Conservation (phyloP, 495 filamentous ascomycete genomes). For the Xanthoparmelia taractica region DNA sequence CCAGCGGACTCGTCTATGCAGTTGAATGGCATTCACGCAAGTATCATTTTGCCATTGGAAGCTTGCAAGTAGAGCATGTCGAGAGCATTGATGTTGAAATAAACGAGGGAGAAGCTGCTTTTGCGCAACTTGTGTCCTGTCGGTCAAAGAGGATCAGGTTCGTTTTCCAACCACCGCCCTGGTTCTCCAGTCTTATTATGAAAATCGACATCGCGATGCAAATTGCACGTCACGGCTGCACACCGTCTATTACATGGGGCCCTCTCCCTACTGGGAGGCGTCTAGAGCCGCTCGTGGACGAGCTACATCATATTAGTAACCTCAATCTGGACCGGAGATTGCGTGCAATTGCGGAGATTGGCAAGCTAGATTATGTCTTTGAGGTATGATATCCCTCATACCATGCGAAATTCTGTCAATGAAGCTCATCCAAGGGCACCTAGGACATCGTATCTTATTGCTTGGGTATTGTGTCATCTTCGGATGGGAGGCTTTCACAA, state of each 20-base stretch:
- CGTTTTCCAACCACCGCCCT: background rate
- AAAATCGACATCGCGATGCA: background rate
- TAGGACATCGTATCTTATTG: background rate
- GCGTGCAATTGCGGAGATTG: background rate
- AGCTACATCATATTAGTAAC: background rate
- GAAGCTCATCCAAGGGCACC: background rate
- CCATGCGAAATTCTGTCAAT: background rate
- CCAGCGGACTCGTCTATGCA: background rate
- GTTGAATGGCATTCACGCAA: background rate
- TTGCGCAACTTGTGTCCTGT: background rate
- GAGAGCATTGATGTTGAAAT: background rate
- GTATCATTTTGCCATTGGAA: conserved; percentile 1
- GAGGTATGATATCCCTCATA: background rate
- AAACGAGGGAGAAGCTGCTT: background rate
- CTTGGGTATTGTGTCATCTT: background rate
- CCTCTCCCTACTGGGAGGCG: background rate
- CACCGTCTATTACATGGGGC: background rate
- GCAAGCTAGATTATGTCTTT: background rate
- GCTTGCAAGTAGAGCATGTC: background rate
- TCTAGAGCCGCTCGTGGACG: background rate
- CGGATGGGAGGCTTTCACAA: background rate
- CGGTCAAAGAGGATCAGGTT: background rate
- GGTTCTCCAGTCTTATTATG: background rate
- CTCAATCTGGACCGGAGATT: background rate
- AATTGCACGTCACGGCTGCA: background rate